Evolutionary conservation across 352 stramenopile genomes (phyloP).

Genomic region (Globisporangium paroecandrum): DNA sequence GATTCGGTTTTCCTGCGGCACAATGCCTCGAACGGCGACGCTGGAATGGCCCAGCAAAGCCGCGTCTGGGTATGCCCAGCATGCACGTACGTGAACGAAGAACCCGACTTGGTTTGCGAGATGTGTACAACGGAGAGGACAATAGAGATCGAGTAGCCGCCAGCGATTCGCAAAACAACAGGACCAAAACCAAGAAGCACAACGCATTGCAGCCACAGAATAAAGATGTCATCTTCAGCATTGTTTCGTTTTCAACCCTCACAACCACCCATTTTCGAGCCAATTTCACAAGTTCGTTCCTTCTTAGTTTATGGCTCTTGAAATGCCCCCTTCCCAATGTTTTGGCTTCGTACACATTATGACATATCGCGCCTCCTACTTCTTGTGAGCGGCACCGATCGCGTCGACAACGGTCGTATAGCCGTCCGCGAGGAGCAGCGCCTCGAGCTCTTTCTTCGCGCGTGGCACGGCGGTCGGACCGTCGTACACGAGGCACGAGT

Average conservation of each 20-base stretch:
- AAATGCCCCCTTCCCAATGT: not conserved
- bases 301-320: not conserved
- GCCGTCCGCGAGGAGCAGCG: slow-evolving; percentile 77
- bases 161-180: not conserved
- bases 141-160: slow-evolving; percentile 34
- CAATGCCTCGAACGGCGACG: slow-evolving; percentile 13
- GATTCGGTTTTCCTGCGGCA: slow-evolving; percentile 67
- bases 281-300: not conserved
- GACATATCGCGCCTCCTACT: slow-evolving; percentile 15
- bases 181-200: not conserved
- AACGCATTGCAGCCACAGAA: not conserved
- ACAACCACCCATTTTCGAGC: not conserved
- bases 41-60: slow-evolving; percentile 21
- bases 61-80: slow-evolving; percentile 66
- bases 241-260: not conserved
- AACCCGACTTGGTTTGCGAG: slow-evolving; percentile 48
- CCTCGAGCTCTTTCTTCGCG: slow-evolving; percentile 88
- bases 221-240: not conserved
- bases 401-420: slow-evolving; percentile 81
- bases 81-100: slow-evolving; percentile 80
- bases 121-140: slow-evolving; percentile 56
- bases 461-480: slow-evolving; percentile 82
- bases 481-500: slow-evolving; percentile 92
- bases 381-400: slow-evolving; percentile 80
- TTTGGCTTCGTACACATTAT: not conserved